Conservation (phyloP, 1,284 basidiomycete species). For the Cutaneotrichosporon daszewskae region DNA sequence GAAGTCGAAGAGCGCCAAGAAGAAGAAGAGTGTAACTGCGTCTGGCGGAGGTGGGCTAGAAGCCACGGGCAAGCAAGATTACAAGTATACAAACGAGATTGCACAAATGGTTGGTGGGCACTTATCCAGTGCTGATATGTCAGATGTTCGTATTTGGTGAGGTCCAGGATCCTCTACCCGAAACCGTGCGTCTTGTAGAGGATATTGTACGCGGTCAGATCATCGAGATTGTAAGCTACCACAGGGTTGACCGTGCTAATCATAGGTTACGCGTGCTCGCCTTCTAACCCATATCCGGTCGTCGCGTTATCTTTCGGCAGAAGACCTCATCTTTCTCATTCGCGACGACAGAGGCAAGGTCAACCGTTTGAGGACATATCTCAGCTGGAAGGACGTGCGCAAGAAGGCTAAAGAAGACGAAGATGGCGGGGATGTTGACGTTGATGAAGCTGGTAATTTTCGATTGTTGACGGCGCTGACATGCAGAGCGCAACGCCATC, state of each 20-base stretch:
- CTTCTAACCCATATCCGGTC: constrained; percentile 73
- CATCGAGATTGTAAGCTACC: constrained; percentile 72
- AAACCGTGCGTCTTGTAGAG: constrained; percentile 87
- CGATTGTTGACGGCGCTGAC: neutral
- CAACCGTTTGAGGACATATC: constrained; percentile 83
- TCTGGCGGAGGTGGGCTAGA: constrained; percentile 7
- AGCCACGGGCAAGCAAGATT: constrained; percentile 49
- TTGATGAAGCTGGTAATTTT: constrained; percentile 43
- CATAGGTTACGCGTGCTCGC: constrained; percentile 82
- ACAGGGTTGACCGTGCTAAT: neutral
- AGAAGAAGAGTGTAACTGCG: constrained; percentile 19
- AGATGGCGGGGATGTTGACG: constrained; percentile 62
- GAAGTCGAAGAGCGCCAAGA: constrained; percentile 20
- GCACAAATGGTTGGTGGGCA: constrained; percentile 62
- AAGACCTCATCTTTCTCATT: constrained; percentile 95
- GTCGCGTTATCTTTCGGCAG: constrained; percentile 77
- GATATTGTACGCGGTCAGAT: constrained; percentile 92
- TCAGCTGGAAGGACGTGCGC: constrained; percentile 97
- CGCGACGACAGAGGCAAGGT: constrained; percentile 92
- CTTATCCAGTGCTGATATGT: neutral
- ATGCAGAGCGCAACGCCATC: constrained; percentile 65
- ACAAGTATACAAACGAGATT: constrained; percentile 72
- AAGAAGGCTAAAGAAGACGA: constrained; percentile 86
- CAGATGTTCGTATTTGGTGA: constrained; percentile 97
- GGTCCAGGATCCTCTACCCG: constrained; percentile 78